phyloP scores from a whole-genome alignment of 805 yeast species.

The Scheffersomyces lignosus region DNA sequence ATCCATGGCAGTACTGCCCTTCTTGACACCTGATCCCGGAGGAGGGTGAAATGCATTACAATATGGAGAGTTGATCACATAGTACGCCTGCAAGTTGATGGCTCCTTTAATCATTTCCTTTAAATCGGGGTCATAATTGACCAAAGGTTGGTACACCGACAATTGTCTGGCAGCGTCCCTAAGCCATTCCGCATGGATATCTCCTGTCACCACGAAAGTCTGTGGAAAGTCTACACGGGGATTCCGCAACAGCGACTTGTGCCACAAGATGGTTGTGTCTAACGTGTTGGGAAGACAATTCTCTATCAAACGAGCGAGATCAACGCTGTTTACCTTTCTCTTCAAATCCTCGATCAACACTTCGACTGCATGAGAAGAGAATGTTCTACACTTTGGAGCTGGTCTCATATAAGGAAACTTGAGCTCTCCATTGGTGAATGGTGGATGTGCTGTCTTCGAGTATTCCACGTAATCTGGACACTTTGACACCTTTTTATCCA shows the following conservation, averaged over 20 bases:
- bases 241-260: constrained; percentile 23
- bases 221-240: constrained; percentile 34
- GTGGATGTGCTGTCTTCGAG: constrained; percentile 53
- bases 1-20: constrained; percentile 58
- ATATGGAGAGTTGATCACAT: constrained; percentile 64
- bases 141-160: constrained; percentile 67
- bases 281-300: constrained; percentile 85
- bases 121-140: constrained; percentile 50
- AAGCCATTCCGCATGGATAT: constrained; percentile 91
- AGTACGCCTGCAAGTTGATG: constrained; percentile 73
- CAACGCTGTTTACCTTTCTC: constrained; percentile 53
- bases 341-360: constrained; percentile 53
- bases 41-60: constrained; percentile 96
- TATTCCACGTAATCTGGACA: constrained; percentile 70
- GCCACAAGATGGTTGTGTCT: constrained; percentile 85
- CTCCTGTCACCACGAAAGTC: constrained; percentile 86
- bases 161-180: constrained; percentile 85
- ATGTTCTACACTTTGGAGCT: constrained; percentile 67
- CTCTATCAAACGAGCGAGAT: constrained; percentile 72
- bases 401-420: constrained; percentile 78
- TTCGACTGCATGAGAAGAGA: constrained; percentile 63
- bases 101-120: constrained; percentile 68
- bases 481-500: constrained; percentile 16
- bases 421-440: constrained; percentile 56
- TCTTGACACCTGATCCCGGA: constrained; percentile 44